Evolutionary conservation across 805 yeast genomes (phyloP).

Genomic region (Isabelozyma gotoi): DNA sequence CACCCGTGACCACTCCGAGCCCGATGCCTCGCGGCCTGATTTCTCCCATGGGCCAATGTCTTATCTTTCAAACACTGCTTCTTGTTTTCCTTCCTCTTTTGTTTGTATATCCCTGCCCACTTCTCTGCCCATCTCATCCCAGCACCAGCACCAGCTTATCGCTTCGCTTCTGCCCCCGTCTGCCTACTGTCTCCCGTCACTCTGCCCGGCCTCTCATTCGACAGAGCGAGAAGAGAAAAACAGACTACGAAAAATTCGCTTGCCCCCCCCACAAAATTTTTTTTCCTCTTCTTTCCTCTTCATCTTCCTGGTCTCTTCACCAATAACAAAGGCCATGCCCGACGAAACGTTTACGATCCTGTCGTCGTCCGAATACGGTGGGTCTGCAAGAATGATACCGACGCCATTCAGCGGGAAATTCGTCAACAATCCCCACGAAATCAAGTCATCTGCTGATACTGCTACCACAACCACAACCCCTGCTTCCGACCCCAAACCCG

Average conservation of each 20-base stretch:
- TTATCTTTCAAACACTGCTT: no score
- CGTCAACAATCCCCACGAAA: not conserved
- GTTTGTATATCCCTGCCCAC: no score
- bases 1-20: not conserved
- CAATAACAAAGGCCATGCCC: not conserved
- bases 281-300: not conserved
- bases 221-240: no score
- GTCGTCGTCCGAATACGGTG: not conserved
- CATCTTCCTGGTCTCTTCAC: not conserved
- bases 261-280: not conserved
- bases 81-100: no score
- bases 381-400: not conserved
- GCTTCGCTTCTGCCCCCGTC: no score
- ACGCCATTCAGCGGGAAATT: not conserved
- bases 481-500: constrained; percentile 11
- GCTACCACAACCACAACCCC: constrained; percentile 22
- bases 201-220: no score
- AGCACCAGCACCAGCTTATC: no score
- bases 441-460: not conserved
- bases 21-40: no score
- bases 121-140: not conserved
- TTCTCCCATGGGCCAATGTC: no score
- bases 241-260: not conserved
- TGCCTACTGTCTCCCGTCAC: no score
- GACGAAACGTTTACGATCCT: not conserved